Base-by-base conservation (phyloP, 1,139 yeast species). In the Candida pseudocylindracea region DNA sequence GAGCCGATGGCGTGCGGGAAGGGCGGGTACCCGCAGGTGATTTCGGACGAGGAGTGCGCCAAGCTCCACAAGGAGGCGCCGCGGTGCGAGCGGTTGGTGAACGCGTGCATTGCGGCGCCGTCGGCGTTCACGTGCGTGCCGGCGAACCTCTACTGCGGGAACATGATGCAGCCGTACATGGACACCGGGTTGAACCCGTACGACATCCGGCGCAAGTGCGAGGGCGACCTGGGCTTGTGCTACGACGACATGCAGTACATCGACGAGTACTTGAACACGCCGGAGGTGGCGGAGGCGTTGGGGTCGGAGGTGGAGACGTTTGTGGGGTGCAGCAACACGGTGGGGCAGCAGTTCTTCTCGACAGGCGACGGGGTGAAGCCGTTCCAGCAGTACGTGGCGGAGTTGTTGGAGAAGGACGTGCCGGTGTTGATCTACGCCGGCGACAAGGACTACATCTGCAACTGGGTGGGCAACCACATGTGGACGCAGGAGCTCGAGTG, bases 311-410 rank as follows among this genome's bases (percentile, higher is more conserved):
- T 70, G 24, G 66, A 65, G 30, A 43, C 54, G 7, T 74, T 60
- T 45, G 53, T 59, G 31, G 61, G 70, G 20, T 75, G 88, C 50
- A 67, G 59, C 45, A 57, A 57, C 37, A 62, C 59, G 15, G 78
- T 75, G 8, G 62, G 60, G 46, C 47, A 57, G 32, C 62, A 67
- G 44, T 76, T 76, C 46, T 42, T 57, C 28, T 50, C 63, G 32
- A 51, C 65, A 12, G 80, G 79, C 30, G 91, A 76, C 49, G 68
- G 61, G 42, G 52, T 62, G 40, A 66, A 60, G 46, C 83, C 85
- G 4, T 73, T 67, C 63, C 78, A 72, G 39, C 64, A 62, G 30
- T 63, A 57, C 36, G 68, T 76, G 15, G 57, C 69, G 2, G 67
- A 66, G 37, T 51, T 74, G 34, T 55, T 75, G 35, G 72, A 74